A percentile compares a stretch with the other conserved stretches of the same genome.
Conservation (phyloP, 2,329 filamentous ascomycete genomes). For the Akanthomyces uredinophilus region DNA sequence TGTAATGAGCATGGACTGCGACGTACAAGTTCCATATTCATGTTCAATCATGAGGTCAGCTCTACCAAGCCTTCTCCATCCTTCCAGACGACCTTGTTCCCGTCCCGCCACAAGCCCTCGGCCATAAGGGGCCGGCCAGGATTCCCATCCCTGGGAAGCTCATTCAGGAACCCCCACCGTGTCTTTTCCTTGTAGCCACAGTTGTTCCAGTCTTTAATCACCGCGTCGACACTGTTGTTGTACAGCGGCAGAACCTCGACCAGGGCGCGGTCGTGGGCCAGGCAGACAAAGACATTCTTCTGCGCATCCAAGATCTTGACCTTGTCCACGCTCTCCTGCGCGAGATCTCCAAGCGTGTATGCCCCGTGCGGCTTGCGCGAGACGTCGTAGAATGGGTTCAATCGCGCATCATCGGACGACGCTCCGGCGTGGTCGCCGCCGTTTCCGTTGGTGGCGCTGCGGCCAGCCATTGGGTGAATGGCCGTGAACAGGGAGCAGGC, state of each 20-base stretch:
- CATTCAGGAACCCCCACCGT: slow-evolving; percentile 8
- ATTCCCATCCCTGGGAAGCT: slow-evolving; percentile 1
- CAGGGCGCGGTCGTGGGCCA: slow-evolving; percentile 9
- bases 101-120: neutral
- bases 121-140: neutral
- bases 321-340: slow-evolving; percentile 11
- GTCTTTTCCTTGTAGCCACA: slow-evolving; percentile 7
- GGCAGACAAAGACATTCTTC: slow-evolving; percentile 10
- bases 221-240: neutral
- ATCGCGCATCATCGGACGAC: neutral
- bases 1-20: too few species aligned
- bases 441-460: neutral
- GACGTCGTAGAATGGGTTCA: slow-evolving; percentile 9
- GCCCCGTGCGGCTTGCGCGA: neutral
- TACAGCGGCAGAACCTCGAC: slow-evolving; percentile 3
- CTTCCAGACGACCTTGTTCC: slow-evolving; percentile 1
- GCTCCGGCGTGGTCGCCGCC: neutral
- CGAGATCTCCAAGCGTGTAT: slow-evolving; percentile 2
- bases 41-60: neutral
- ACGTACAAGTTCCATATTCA: too few species aligned
- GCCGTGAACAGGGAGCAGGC: slow-evolving; percentile 7
- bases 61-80: neutral
- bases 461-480: neutral
- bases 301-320: slow-evolving; percentile 10
- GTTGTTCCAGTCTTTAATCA: slow-evolving; percentile 5